A percentile compares a stretch with the other conserved stretches of the same genome.
Conservation (phyloP, 2,329 filamentous ascomycete genomes). For the Penicillium sp. region DNA sequence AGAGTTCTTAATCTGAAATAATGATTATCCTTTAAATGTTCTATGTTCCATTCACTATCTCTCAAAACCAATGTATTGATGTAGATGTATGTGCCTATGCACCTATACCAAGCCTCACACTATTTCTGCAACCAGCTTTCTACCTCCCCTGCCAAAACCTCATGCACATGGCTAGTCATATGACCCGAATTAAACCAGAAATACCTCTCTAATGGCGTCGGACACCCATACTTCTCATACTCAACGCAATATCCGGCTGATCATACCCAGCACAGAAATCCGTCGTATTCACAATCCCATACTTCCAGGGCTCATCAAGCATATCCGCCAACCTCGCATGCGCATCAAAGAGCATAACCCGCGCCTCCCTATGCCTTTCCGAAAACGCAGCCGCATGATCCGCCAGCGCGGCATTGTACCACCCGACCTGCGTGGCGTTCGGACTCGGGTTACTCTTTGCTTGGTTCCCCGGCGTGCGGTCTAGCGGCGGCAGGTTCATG, state of each 20-base stretch:
- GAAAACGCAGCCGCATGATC: constrained; percentile 31
- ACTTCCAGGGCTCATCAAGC: constrained; percentile 35
- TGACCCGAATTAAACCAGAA: constrained; percentile 46
- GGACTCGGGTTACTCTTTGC: constrained; percentile 31
- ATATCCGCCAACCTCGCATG: constrained; percentile 37
- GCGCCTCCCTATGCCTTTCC: constrained; percentile 24
- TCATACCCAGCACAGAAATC: constrained; percentile 40
- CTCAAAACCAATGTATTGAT: not conserved
- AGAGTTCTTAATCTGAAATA: constrained; percentile 1
- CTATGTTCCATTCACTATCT: not conserved
- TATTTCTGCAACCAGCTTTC: constrained; percentile 12
- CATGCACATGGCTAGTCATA: constrained; percentile 38
- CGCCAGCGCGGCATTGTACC: constrained; percentile 39
- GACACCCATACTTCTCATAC: constrained; percentile 41
- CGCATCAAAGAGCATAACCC: constrained; percentile 40
- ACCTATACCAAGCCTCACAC: not conserved
- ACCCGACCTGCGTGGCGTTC: constrained; percentile 40
- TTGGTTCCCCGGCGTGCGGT: constrained; percentile 38
- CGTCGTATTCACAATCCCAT: constrained; percentile 42
- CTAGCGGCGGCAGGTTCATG: constrained; percentile 46
- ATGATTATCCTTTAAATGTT: not conserved
- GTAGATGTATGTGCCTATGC: not conserved
- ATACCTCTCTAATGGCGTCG: constrained; percentile 35
- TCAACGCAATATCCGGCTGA: constrained; percentile 39
- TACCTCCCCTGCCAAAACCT: constrained; percentile 28